Evolutionary conservation across 345 rosid species (phyloP), one percentile per base, ranked within the genome.

Genomic region (Schrenkiella parvula): DNA sequence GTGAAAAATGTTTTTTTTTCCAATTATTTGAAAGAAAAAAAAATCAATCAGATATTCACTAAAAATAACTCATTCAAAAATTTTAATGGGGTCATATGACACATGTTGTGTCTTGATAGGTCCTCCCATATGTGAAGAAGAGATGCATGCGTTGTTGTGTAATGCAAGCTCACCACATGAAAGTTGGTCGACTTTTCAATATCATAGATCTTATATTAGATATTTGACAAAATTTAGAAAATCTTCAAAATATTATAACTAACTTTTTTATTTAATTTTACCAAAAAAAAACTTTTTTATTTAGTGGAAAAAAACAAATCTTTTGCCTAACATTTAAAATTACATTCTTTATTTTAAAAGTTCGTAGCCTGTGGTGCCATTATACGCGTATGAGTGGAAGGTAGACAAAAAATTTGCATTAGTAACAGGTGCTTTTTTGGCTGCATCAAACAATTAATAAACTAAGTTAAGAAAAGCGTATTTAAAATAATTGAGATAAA

Each of bases 181-280:
- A 72, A 71, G 68, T 61, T 61, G 60, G 55, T 12, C 32, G 65
- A 64, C 50, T 64, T 52, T 50, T 38, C 12, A 41, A 22, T 28
- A 23, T 5, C 21, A 70, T 28, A 14, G 25, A 44, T 44, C 22
- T 17, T 44, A 17, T 44, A 42, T 23, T 42, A 42, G 47, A 41
- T 41, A 43, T 43, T 8, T 43, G 48, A 43, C 48, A 43, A 21
- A 46, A 38, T 15, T 47, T 46, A 58, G 57, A 15, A 58, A 68
- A 31, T 43, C 19, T 31, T n/a, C 15, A 19, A 29, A 42, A 42
- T 41, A 38, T 4, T 59, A n/a, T 35, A 47, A 55, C 39, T 48
- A 70, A 37, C 19, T 56, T 51, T n/a, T n/a, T n/a, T n/a, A n/a
- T n/a, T n/a, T n/a, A n/a, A n/a, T n/a, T n/a, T n/a, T n/a, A n/a